These are phyloP conservation scores for Draba incana DNA, from an alignment of 345 rosid genomes.

Conservation along the genomic window DNA sequence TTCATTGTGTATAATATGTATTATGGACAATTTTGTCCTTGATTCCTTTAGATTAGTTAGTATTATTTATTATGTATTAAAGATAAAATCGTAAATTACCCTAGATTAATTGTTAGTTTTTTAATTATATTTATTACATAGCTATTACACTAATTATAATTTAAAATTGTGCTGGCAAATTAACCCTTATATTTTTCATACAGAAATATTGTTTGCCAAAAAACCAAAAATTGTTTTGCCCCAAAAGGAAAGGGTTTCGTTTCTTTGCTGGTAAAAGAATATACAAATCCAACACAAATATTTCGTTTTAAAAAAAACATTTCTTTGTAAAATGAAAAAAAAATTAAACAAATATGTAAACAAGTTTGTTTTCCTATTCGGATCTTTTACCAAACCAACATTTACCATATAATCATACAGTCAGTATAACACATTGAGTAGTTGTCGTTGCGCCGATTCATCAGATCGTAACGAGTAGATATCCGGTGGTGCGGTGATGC, in stretches of 20 bases:
- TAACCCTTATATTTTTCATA: no score
- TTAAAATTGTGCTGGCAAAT: no score
- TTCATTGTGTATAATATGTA: no score
- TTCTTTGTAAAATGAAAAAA: conserved; percentile 4
- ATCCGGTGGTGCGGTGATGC: conserved; percentile 71
- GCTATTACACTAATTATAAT: no score
- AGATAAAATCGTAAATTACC: no score
- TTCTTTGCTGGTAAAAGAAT: conserved; percentile 38
- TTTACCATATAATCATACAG: conserved; percentile 7
- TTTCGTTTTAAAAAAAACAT: not conserved
- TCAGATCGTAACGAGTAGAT: conserved; percentile 65
- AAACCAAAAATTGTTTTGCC: conserved; percentile 23
- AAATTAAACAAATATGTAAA: conserved; percentile 39
- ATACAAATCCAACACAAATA: conserved; percentile 35
- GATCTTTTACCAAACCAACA: conserved; percentile 18
- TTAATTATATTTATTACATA: no score
- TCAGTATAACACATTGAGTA: conserved; percentile 38
- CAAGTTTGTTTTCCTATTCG: conserved; percentile 32
- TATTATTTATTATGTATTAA: no score
- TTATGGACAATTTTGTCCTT: no score
- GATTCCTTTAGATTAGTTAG: no score
- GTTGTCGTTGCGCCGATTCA: conserved; percentile 44
- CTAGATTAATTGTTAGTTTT: no score
- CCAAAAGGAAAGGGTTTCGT: not conserved
- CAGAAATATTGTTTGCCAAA: conserved; percentile 9